A percentile compares a stretch with the other conserved stretches of the same genome.
phyloP scores from a whole-genome alignment of 495 filamentous ascomycete species.

The Parachaetomium inaequale region DNA sequence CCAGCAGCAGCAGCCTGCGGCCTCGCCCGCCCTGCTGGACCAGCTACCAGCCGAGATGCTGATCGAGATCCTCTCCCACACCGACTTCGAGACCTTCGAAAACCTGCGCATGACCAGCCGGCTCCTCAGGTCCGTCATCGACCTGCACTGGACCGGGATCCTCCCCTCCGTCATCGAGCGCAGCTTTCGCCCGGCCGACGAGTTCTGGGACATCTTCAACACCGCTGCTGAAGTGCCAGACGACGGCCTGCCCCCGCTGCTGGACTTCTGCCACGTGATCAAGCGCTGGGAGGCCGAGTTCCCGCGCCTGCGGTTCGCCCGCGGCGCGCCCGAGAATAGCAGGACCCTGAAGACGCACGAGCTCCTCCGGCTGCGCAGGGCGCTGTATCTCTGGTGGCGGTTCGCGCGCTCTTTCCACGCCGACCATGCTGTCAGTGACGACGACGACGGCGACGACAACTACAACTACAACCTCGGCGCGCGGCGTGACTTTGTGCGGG shows the following conservation, averaged over 20 bases:
- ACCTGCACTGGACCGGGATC: constrained; percentile 23
- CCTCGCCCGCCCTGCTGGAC: background rate
- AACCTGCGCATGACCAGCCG: constrained; percentile 26
- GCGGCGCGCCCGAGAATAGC: constrained; percentile 54
- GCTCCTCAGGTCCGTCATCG: constrained; percentile 23
- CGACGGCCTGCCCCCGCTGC: background rate
- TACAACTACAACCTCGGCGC: no score
- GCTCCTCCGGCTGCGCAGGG: constrained; percentile 57
- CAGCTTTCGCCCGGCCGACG: constrained; percentile 59
- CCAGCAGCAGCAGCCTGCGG: constrained; percentile 1
- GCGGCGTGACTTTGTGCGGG: constrained; percentile 32
- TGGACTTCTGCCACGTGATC: constrained; percentile 56
- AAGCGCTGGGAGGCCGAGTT: constrained; percentile 65
- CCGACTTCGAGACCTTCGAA: constrained; percentile 28
- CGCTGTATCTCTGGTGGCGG: constrained; percentile 68
- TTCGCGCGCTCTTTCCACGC: constrained; percentile 41
- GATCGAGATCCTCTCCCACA: constrained; percentile 32
- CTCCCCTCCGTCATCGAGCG: constrained; percentile 29
- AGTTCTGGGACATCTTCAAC: constrained; percentile 55
- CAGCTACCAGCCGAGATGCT: constrained; percentile 32
- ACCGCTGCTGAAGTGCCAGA: constrained; percentile 12
- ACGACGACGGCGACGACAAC: background rate
- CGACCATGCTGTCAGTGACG: constrained; percentile 16
- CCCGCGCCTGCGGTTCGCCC: constrained; percentile 67
- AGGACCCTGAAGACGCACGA: constrained; percentile 58